Evolutionary conservation across 2,329 filamentous ascomycete genomes (phyloP).

Genomic region (Cladosporium sp.): DNA sequence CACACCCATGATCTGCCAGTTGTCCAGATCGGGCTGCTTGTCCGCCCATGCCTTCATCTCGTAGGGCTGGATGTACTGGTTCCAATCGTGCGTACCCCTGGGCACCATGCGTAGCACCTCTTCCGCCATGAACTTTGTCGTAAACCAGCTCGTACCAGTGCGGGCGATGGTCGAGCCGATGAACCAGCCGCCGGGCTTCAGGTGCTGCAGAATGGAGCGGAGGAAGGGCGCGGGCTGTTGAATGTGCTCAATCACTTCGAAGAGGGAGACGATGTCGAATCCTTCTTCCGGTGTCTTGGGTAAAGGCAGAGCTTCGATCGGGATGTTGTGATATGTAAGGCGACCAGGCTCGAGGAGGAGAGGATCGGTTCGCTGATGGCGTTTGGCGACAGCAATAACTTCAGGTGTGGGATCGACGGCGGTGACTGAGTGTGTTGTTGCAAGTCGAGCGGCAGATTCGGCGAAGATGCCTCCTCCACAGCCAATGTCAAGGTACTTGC

Average conservation of each 20-base stretch:
- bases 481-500: slow-evolving; percentile 83
- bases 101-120: slow-evolving; percentile 84
- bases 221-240: slow-evolving; percentile 71
- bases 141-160: slow-evolving; percentile 83
- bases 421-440: slow-evolving; percentile 60
- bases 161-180: slow-evolving; percentile 88
- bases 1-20: slow-evolving; percentile 73
- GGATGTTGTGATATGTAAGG: slow-evolving; percentile 68
- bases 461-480: slow-evolving; percentile 97
- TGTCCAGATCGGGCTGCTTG: slow-evolving; percentile 41
- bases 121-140: slow-evolving; percentile 89
- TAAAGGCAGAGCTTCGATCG: slow-evolving; percentile 63
- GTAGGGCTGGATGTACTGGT: slow-evolving; percentile 84
- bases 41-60: slow-evolving; percentile 59
- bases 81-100: slow-evolving; percentile 91
- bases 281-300: slow-evolving; percentile 30
- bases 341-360: slow-evolving; percentile 50
- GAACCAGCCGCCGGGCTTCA: slow-evolving; percentile 89
- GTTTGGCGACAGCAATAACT: slow-evolving; percentile 69
- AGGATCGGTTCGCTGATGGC: slow-evolving; percentile 72
- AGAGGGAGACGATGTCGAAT: slow-evolving; percentile 80
- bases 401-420: slow-evolving; percentile 74
- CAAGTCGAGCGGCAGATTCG: slow-evolving; percentile 72
- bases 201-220: slow-evolving; percentile 64
- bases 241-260: slow-evolving; percentile 95